These are phyloP conservation scores for Alternaria consortialis DNA, from an alignment of 2,329 filamentous ascomycete species.

Conservation along the genomic window DNA sequence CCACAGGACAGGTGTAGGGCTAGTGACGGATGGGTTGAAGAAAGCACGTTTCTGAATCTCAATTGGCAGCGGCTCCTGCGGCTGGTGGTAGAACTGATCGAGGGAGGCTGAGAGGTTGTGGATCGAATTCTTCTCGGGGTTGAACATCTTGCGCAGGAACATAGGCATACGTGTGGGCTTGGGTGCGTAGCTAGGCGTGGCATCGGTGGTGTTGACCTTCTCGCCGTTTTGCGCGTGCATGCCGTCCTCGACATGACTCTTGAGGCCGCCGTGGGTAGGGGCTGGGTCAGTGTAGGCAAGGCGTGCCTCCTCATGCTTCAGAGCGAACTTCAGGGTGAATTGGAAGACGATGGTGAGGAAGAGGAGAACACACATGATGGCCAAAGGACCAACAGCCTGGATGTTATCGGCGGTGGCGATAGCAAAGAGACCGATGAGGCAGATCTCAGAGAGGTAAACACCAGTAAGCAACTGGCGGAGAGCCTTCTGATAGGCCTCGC, in stretches of 20 bases:
- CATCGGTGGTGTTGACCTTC: slow-evolving; percentile 4
- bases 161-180: slow-evolving; percentile 40
- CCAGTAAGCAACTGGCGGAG: slow-evolving; percentile 59
- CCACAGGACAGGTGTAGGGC: slow-evolving; percentile 57
- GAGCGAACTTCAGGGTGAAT: slow-evolving; percentile 43
- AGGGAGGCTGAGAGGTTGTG: slow-evolving; percentile 41
- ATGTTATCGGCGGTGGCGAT: slow-evolving; percentile 49
- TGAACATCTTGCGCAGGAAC: slow-evolving; percentile 45
- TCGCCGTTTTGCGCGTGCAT: slow-evolving; percentile 22
- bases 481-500: slow-evolving; percentile 57
- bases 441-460: slow-evolving; percentile 59
- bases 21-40: slow-evolving; percentile 55
- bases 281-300: slow-evolving; percentile 40
- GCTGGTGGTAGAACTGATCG: slow-evolving; percentile 44
- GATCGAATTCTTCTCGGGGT: slow-evolving; percentile 46
- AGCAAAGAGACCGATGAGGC: slow-evolving; percentile 58
- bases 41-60: slow-evolving; percentile 54
- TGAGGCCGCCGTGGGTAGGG: slow-evolving; percentile 24
- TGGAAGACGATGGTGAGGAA: slow-evolving; percentile 54
- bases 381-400: slow-evolving; percentile 53
- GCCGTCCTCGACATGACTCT: slow-evolving; percentile 36
- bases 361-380: slow-evolving; percentile 55
- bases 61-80: slow-evolving; percentile 43
- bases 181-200: slow-evolving; percentile 24
- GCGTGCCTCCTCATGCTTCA: slow-evolving; percentile 44